Evolutionary conservation across 768 basidiomycete genomes (phyloP), one percentile per base, ranked within the genome.

Genomic region (Hericium coralloides): DNA sequence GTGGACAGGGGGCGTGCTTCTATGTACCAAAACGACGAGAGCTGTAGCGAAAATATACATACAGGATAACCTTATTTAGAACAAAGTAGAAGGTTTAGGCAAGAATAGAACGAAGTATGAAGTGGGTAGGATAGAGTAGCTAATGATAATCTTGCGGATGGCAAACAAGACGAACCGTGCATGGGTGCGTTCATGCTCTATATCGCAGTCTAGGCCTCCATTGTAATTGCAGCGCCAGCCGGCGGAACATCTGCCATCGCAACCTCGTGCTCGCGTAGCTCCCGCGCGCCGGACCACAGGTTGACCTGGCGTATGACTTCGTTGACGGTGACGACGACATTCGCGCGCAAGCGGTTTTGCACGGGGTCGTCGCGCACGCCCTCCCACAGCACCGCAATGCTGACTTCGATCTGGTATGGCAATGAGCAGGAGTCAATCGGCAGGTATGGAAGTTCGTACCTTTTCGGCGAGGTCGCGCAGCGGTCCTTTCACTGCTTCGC

Each of bases 341-440:
- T 67, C n/a, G 65, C 59, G 37, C 80, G 73, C 4, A 70, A 69
- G 53, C 58, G 68, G 45, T 72, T 65, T 64, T 82, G 80, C 31
- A 66, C 65, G 10, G 78, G 77, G 66, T 76, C 75, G 59, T 82
- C 79, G 36, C 70, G 71, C 2, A 72, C 65, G 20, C 73, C 78
- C 65, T 83, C 82, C 82, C 83, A 84, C 8, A 85, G 74, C 7
- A 83, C 77, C 9, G 81, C 73, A 56, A 85, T 60, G 61, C 74
- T 80, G 60, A 83, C 80, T 67, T 80, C 79, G 49, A 79, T 66
- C 76, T 79, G 52, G 14, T 25, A 59, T 36, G 9, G 41, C 15
- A 51, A 41, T 47, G 14, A 50, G 39, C 4, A 37, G 36, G 4
- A 55, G 3, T n/a, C 3, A 49, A 52, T 39, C 65, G 60, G 2